phyloP scores from a whole-genome alignment of 805 yeast genomes.

The Schwanniomyces yamadae region DNA sequence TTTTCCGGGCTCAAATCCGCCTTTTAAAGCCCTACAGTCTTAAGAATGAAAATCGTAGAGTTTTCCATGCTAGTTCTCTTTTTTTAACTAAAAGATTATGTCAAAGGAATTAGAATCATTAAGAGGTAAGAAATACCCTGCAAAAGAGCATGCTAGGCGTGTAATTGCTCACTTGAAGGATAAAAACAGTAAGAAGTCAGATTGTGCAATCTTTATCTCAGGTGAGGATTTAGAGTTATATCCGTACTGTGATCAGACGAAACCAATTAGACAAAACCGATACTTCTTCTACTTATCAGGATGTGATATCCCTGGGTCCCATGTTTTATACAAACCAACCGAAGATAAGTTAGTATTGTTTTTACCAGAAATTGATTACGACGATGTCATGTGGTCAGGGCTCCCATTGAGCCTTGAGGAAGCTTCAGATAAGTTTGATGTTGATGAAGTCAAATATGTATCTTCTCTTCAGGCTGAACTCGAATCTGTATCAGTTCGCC shows the following conservation, averaged over 20 bases:
- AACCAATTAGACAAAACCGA: conserved; percentile 83
- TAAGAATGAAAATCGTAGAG: too few relatives aligned
- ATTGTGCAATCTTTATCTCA: conserved; percentile 50
- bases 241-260: conserved; percentile 77
- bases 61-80: too few relatives aligned
- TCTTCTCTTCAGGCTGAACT: conserved; percentile 45
- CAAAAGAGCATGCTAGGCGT: conserved; percentile 68
- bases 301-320: conserved; percentile 74
- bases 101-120: conserved; percentile 11
- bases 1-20: too few relatives aligned
- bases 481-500: conserved; percentile 20
- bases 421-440: conserved; percentile 67
- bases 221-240: conserved; percentile 59
- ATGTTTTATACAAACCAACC: conserved; percentile 55
- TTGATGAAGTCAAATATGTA: conserved; percentile 73
- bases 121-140: conserved; percentile 66
- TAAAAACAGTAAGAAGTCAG: conserved; percentile 22
- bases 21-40: too few relatives aligned
- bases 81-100: too few relatives aligned
- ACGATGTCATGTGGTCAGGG: conserved; percentile 97
- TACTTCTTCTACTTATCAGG: conserved; percentile 89
- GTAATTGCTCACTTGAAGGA: conserved; percentile 41
- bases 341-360: conserved; percentile 64
- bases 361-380: conserved; percentile 79
- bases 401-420: conserved; percentile 68